Conservation (phyloP, 1,139 yeast species). For the Debaryomycetaceae sp. region DNA sequence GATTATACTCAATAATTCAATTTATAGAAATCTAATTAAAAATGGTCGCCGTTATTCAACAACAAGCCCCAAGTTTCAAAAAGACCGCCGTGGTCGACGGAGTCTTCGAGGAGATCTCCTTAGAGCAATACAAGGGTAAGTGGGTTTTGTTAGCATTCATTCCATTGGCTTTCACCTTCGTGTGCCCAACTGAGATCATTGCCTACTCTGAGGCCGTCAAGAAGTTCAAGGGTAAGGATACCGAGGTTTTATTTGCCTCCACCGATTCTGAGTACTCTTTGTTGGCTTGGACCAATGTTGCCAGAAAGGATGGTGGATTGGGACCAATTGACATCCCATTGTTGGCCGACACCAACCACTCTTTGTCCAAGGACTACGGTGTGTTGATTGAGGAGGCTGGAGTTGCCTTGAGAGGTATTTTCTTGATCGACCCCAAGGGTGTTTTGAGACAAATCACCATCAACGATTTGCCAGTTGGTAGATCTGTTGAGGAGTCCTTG, state of each 20-base stretch:
- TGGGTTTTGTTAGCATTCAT: conserved; percentile 96
- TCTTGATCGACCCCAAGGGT: conserved; percentile 96
- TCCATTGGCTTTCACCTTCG: conserved; percentile 98
- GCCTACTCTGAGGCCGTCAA: conserved; percentile 95
- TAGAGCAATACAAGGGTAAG: conserved; percentile 95
- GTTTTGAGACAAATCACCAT: conserved; percentile 91
- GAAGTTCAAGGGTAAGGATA: conserved; percentile 83
- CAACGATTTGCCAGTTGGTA: conserved; percentile 98
- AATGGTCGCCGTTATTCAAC: conserved; percentile 89
- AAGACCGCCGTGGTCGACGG: conserved; percentile 98
- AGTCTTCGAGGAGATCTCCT: conserved; percentile 86
- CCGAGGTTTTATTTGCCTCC: conserved; percentile 91
- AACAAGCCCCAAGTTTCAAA: conserved; percentile 93
- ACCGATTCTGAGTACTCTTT: conserved; percentile 97
- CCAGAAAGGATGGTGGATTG: conserved; percentile 97
- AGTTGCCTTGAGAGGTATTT: conserved; percentile 95
- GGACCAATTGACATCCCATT: conserved; percentile 94
- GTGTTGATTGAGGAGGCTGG: conserved; percentile 95
- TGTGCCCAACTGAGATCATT: conserved; percentile 98
- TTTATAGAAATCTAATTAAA: conserved; percentile 11
- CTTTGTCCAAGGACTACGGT: conserved; percentile 93
- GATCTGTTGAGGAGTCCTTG: conserved; percentile 95
- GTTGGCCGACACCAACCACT: conserved; percentile 94
- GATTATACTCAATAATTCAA: background rate
- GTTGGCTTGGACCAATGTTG: conserved; percentile 96